Evolutionary conservation across 2,329 filamentous ascomycete species (phyloP), one percentile per base, ranked within the genome.

Genomic region (Claviceps lovelessii): DNA sequence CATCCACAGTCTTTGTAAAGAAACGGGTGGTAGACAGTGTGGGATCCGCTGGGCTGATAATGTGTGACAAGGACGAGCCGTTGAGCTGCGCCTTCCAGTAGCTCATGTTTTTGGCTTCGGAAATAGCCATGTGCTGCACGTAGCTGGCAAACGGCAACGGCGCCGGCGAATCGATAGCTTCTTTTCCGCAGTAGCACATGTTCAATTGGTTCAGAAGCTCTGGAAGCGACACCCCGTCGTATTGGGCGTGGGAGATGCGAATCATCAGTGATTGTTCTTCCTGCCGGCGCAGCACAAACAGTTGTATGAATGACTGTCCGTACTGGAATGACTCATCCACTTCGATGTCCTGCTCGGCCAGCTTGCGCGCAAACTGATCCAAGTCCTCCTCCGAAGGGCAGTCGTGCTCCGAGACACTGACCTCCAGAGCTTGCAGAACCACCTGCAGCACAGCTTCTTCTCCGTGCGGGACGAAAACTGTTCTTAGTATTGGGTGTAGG

Each of bases 401-500:
- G 75, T 0, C 74, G 71, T 0, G 74, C 71, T 47, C 42, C 8
- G 51, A 39, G n/a, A 52, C 42, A 7, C n/a, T 7, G n/a, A 52
- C 10, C 11, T 72, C 61, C 2, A 86, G 68, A 17, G 77, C 69
- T 33, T 79, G 71, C 2, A 86, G 68, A 0, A 86, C 76, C 1
- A 83, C 78, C 54, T 77, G 76, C 57, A 80, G 74, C n/a, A 47
- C 6, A 60, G 75, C 79, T 42, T 71, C 70, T 6, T 69, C 70
- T 28, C 72, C 69, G 55, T 74, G 70, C 55, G 75, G 71, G 15
- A 84, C 73, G 58, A 86, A 86, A 5, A 85, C 78, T 0, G 83
- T 86, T 5, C 82, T 77, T 3, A 86, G 70, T 29, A 86, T 81
- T 60, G 85, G 81, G 62, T 85, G 82, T 8, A 72, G 72, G 3